Percentiles rank a stretch among this genome's conserved stretches.
Evolutionary conservation across 805 yeast species (phyloP).

Genomic region (Metschnikowia santaceciliae): DNA sequence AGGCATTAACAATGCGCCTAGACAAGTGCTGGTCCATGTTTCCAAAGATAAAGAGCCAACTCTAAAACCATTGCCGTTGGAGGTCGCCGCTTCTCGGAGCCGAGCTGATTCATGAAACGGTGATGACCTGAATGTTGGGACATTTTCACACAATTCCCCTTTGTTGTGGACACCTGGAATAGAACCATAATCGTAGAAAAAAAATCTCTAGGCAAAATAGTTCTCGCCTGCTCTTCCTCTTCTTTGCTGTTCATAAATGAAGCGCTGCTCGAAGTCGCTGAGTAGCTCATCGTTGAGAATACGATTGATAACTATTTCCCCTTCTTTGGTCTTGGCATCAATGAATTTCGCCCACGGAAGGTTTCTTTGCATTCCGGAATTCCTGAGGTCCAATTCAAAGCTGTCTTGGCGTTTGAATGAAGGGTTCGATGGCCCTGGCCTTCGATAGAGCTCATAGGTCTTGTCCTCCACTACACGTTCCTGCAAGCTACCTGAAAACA

Average conservation of each 20-base stretch:
- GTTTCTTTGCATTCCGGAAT: slow-evolving; percentile 48
- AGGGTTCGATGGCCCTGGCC: not conserved
- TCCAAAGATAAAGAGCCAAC: slow-evolving; percentile 46
- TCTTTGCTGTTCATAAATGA: slow-evolving; percentile 32
- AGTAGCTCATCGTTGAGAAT: slow-evolving; percentile 31
- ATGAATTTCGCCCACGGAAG: slow-evolving; percentile 42
- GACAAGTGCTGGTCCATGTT: slow-evolving; percentile 8
- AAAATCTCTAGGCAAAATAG: slow-evolving; percentile 20
- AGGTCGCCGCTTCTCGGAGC: slow-evolving; percentile 69
- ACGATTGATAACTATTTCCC: slow-evolving; percentile 16
- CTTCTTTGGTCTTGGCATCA: slow-evolving; percentile 9
- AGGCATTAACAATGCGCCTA: slow-evolving; percentile 18
- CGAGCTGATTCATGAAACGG: slow-evolving; percentile 87
- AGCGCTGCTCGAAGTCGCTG: slow-evolving; percentile 26
- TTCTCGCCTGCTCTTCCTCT: slow-evolving; percentile 44
- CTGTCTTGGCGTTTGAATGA: not conserved
- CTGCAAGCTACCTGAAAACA: slow-evolving; percentile 5
- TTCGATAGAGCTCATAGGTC: slow-evolving; percentile 4
- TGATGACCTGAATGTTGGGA: slow-evolving; percentile 92
- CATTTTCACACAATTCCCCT: slow-evolving; percentile 31
- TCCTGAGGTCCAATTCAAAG: slow-evolving; percentile 34
- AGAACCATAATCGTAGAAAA: not conserved
- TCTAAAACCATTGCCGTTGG: slow-evolving; percentile 98
- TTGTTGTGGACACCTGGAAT: not conserved
- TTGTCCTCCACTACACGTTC: slow-evolving; percentile 6